These are phyloP conservation scores for Dalbergia cultrata DNA, from an alignment of 306 rosid species.

Conservation along the genomic window DNA sequence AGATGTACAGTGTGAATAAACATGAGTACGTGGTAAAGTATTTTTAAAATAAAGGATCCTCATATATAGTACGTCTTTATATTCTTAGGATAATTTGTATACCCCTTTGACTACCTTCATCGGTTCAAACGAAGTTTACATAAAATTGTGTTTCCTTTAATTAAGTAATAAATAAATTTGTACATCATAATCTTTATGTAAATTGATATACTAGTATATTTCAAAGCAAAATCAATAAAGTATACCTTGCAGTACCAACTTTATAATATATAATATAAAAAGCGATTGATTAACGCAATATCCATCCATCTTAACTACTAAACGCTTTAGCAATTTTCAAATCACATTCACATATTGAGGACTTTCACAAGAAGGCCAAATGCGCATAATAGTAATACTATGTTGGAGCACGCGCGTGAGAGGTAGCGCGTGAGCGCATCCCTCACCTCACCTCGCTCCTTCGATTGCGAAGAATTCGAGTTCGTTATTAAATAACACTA, in stretches of 20 bases:
- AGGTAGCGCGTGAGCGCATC: neutral
- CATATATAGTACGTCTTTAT: too few relatives aligned
- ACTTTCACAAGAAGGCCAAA: conserved; percentile 6
- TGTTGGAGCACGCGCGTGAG: conserved; percentile 29
- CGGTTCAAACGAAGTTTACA: too few relatives aligned
- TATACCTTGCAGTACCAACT: neutral
- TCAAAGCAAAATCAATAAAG: too few relatives aligned
- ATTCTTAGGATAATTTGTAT: too few relatives aligned
- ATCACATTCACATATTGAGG: neutral
- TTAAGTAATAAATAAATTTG: too few relatives aligned
- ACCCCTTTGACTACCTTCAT: too few relatives aligned
- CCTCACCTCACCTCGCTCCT: neutral
- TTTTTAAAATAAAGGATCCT: too few relatives aligned
- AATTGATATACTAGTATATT: too few relatives aligned
- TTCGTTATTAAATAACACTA: conserved; percentile 48
- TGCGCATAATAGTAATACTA: neutral
- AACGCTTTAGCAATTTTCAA: neutral
- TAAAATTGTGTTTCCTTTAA: too few relatives aligned
- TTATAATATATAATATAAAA: neutral
- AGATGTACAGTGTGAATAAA: too few relatives aligned
- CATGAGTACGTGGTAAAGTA: too few relatives aligned
- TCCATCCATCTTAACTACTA: neutral
- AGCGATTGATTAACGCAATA: neutral
- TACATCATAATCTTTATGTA: neutral
- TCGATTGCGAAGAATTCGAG: conserved; percentile 38